Percentiles rank a stretch among this genome's conserved stretches.
These are phyloP conservation scores for Adenanthera pavonina DNA, from an alignment of 306 rosid genomes.

Conservation along the genomic window DNA sequence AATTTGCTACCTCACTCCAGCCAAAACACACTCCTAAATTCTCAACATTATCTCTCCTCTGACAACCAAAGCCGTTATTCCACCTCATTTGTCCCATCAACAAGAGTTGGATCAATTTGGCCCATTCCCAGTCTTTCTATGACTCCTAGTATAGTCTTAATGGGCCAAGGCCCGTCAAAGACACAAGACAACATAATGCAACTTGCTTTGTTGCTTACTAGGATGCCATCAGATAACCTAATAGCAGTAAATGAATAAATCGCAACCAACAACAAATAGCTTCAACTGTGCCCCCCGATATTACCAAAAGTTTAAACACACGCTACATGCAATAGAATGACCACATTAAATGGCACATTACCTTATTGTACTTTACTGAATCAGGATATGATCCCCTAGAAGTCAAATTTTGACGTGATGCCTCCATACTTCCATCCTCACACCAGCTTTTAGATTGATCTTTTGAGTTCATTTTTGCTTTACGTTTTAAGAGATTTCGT, in stretches of 20 bases:
- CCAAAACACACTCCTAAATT: no score
- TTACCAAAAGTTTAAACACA: not conserved
- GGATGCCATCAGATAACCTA: constrained; percentile 9
- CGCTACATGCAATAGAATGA: constrained; percentile 3
- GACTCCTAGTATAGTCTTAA: no score
- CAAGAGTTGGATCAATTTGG: no score
- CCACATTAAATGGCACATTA: constrained; percentile 39
- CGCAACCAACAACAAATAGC: not conserved
- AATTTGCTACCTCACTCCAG: no score
- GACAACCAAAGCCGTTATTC: no score
- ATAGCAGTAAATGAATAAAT: constrained; percentile 10
- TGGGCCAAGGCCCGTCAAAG: not conserved
- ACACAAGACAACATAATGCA: constrained; percentile 10
- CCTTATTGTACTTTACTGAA: constrained; percentile 64
- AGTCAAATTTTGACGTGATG: constrained; percentile 55
- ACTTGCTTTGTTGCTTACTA: constrained; percentile 21
- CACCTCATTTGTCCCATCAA: no score
- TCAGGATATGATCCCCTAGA: constrained; percentile 64
- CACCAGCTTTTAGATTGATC: constrained; percentile 86
- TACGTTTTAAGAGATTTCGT: constrained; percentile 86
- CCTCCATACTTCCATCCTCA: constrained; percentile 81
- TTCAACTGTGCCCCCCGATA: constrained; percentile 12
- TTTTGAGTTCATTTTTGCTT: constrained; percentile 87
- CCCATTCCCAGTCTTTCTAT: no score
- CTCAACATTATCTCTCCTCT: no score